phyloP scores from a whole-genome alignment of 805 yeast genomes.

The Zygosaccharomyces bailii region DNA sequence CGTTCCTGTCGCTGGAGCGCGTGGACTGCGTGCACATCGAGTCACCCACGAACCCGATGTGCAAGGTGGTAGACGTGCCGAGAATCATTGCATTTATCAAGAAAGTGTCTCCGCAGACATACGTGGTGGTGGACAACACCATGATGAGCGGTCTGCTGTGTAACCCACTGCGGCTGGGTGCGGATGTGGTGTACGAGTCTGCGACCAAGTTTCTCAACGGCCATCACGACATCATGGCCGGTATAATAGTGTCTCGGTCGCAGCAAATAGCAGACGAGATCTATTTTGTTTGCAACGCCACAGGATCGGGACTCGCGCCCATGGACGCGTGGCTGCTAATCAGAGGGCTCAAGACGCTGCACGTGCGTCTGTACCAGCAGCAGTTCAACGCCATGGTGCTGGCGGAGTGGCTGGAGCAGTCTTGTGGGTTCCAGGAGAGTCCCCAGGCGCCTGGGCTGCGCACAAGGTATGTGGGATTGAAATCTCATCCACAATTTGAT shows the following conservation, averaged over 20 bases:
- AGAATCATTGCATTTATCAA: conserved; percentile 66
- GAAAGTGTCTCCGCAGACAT: conserved; percentile 57
- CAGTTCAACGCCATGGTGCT: conserved; percentile 73
- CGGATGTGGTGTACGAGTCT: conserved; percentile 88
- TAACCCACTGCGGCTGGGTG: conserved; percentile 82
- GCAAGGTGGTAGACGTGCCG: conserved; percentile 79
- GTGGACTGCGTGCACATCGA: conserved; percentile 61
- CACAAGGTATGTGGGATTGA: conserved; percentile 83
- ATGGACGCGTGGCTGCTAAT: conserved; percentile 88
- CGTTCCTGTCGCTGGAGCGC: conserved; percentile 55
- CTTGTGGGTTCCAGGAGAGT: conserved; percentile 48
- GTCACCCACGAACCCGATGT: conserved; percentile 90
- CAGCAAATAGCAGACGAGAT: conserved; percentile 62
- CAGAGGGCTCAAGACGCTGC: conserved; percentile 84
- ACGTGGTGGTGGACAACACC: conserved; percentile 88
- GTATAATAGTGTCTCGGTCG: conserved; percentile 71
- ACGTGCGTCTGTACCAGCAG: conserved; percentile 82
- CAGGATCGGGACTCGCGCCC: conserved; percentile 90
- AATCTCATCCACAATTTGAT: conserved; percentile 76
- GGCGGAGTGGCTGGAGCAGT: conserved; percentile 65
- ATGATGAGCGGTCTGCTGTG: conserved; percentile 92
- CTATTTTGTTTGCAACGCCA: conserved; percentile 77
- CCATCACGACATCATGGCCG: conserved; percentile 97
- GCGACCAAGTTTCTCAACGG: conserved; percentile 93
- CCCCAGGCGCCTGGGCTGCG: conserved; percentile 29